These are phyloP conservation scores for Wickerhamiella australiensis DNA, from an alignment of 805 yeast genomes.

Conservation along the genomic window DNA sequence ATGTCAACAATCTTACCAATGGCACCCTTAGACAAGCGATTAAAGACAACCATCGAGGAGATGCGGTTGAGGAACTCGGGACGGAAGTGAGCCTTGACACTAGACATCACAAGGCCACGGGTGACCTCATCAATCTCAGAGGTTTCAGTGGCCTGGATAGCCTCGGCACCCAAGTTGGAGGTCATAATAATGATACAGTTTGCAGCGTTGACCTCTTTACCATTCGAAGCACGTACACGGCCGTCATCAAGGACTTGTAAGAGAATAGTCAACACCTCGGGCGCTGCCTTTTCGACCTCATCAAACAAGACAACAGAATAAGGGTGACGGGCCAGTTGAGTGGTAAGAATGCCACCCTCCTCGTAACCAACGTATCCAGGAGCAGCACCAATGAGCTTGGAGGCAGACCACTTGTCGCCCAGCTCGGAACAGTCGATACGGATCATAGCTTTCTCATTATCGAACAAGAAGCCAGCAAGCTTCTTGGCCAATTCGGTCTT, in stretches of 20 bases:
- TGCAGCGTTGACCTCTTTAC: conserved; percentile 85
- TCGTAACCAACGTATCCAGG: conserved; percentile 96
- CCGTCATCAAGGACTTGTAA: conserved; percentile 94
- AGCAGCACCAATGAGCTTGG: conserved; percentile 91
- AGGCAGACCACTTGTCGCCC: conserved; percentile 88
- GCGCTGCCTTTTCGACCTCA: conserved; percentile 98
- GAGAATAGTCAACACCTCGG: conserved; percentile 86
- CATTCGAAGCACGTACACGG: conserved; percentile 85
- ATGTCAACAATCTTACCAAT: conserved; percentile 84
- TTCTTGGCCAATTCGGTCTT: conserved; percentile 97
- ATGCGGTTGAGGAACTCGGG: conserved; percentile 97
- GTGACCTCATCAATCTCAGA: conserved; percentile 51
- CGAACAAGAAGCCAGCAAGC: conserved; percentile 87
- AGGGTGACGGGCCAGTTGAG: conserved; percentile 80
- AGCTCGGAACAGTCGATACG: conserved; percentile 96
- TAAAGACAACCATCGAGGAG: conserved; percentile 83
- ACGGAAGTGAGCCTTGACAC: conserved; percentile 82
- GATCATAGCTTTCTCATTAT: conserved; percentile 93
- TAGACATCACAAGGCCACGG: conserved; percentile 64
- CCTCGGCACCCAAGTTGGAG: conserved; percentile 92
- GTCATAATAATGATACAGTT: conserved; percentile 92
- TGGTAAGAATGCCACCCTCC: conserved; percentile 94
- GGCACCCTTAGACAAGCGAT: conserved; percentile 81
- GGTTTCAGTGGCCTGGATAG: conserved; percentile 53
- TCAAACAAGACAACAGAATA: conserved; percentile 69